Conservation (phyloP, 345 rosid species). For the Euphorbia peplus region DNA sequence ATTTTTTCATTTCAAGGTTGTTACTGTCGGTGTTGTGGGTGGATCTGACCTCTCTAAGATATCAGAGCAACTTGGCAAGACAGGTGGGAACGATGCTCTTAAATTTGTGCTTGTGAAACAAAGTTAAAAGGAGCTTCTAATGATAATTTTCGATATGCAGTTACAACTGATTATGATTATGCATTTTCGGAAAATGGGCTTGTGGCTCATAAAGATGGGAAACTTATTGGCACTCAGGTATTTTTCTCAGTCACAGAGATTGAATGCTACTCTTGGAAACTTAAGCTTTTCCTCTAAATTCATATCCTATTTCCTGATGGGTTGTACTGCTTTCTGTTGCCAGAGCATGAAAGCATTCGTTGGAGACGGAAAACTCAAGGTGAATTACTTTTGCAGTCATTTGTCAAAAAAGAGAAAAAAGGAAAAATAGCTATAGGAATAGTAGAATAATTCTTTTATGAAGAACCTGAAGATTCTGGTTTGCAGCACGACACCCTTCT, state of each 20-base stretch:
- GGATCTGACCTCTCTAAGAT: conserved; percentile 93
- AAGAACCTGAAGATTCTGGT: background rate
- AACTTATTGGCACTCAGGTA: conserved; percentile 84
- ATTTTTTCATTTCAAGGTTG: conserved; percentile 45
- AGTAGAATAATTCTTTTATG: background rate
- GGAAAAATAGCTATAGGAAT: background rate
- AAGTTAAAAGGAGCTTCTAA: background rate
- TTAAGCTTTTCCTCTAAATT: background rate
- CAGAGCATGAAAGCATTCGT: conserved; percentile 87
- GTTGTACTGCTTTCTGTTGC: conserved; percentile 18
- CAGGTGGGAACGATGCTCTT: conserved; percentile 44
- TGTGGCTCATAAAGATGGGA: conserved; percentile 88
- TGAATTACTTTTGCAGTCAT: conserved; percentile 21
- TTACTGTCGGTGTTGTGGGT: conserved; percentile 88
- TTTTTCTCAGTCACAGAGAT: background rate
- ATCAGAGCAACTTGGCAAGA: conserved; percentile 84
- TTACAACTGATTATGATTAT: conserved; percentile 74
- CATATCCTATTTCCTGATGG: conserved; percentile 13
- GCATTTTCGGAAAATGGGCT: conserved; percentile 98
- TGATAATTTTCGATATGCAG: conserved; percentile 42
- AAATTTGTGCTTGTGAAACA: background rate
- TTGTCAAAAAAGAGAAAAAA: background rate
- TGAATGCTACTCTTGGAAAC: background rate
- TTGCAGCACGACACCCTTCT: background rate
- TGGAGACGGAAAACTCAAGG: conserved; percentile 90